These are phyloP conservation scores for Teratosphaeriaceae sp. DNA, from an alignment of 2,329 filamentous ascomycete species.

Conservation along the genomic window DNA sequence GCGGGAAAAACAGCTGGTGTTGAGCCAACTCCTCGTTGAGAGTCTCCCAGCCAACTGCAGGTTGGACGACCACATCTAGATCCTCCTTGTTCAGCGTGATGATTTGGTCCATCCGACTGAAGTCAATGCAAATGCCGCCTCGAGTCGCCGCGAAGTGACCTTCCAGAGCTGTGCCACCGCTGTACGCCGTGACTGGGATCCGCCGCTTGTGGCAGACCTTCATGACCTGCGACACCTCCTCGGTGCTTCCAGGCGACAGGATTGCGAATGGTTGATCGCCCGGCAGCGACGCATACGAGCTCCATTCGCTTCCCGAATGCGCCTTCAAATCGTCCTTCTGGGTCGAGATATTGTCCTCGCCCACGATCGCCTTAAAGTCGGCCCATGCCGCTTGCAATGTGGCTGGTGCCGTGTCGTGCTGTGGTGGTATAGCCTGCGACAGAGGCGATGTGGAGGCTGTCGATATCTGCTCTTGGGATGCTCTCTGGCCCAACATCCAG, in stretches of 20 bases:
- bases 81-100: constrained; percentile 66
- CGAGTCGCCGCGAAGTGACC: constrained; percentile 80
- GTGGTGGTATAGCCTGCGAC: constrained; percentile 38
- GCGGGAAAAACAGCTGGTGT: constrained; percentile 77
- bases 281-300: constrained; percentile 42
- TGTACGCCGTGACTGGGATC: constrained; percentile 83
- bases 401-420: constrained; percentile 50
- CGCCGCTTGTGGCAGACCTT: constrained; percentile 74
- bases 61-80: constrained; percentile 50
- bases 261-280: constrained; percentile 52
- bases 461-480: constrained; percentile 34
- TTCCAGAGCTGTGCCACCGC: constrained; percentile 82
- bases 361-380: constrained; percentile 55
- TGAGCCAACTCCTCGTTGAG: constrained; percentile 73
- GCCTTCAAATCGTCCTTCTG: constrained; percentile 46
- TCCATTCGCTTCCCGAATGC: constrained; percentile 59
- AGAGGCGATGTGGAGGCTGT: constrained; percentile 53
- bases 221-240: constrained; percentile 81
- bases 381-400: constrained; percentile 60
- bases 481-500: constrained; percentile 49
- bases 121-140: constrained; percentile 81
- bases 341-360: constrained; percentile 57
- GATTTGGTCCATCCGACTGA: constrained; percentile 77
- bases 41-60: constrained; percentile 77
- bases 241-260: constrained; percentile 68